These are phyloP conservation scores for Westerdykella sp. DNA, from an alignment of 2,329 filamentous ascomycete species.

Conservation along the genomic window DNA sequence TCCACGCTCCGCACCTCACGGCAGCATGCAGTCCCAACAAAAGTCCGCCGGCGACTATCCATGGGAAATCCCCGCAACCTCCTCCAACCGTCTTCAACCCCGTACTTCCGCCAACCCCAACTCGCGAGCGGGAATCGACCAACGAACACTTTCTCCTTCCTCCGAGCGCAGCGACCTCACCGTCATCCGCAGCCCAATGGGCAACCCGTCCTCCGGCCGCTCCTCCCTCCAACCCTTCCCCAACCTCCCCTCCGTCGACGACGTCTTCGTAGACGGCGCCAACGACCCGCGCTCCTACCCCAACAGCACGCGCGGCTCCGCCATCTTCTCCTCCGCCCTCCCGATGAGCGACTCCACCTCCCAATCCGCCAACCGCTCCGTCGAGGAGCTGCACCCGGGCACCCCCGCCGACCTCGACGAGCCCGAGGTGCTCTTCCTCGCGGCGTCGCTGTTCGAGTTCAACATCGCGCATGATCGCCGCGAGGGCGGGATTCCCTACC, in stretches of 20 bases:
- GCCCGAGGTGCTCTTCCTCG: constrained; percentile 78
- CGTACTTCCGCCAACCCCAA: constrained; percentile 6
- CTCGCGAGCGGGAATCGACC: constrained; percentile 11
- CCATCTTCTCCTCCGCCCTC: constrained; percentile 80
- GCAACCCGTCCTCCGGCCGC: constrained; percentile 11
- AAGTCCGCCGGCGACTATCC: constrained; percentile 6
- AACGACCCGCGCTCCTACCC: constrained; percentile 18
- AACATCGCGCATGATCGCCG: constrained; percentile 88
- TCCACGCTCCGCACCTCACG: constrained; percentile 24
- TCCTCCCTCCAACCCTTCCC: neutral
- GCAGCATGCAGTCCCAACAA: constrained; percentile 10
- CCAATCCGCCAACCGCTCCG: constrained; percentile 13
- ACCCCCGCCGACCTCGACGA: constrained; percentile 46
- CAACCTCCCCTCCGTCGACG: constrained; percentile 17
- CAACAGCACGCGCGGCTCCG: constrained; percentile 54
- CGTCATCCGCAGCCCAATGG: constrained; percentile 17
- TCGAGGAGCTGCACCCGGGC: constrained; percentile 13
- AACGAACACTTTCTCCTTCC: constrained; percentile 19
- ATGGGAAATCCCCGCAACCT: neutral
- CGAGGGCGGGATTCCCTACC: constrained; percentile 90
- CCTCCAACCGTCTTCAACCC: neutral
- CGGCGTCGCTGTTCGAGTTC: constrained; percentile 92
- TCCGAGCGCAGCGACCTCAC: constrained; percentile 28
- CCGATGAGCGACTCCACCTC: constrained; percentile 60
- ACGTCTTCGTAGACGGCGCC: constrained; percentile 22